These are phyloP conservation scores for Aeminium ludgeri DNA, from an alignment of 495 filamentous ascomycete genomes.

Conservation along the genomic window DNA sequence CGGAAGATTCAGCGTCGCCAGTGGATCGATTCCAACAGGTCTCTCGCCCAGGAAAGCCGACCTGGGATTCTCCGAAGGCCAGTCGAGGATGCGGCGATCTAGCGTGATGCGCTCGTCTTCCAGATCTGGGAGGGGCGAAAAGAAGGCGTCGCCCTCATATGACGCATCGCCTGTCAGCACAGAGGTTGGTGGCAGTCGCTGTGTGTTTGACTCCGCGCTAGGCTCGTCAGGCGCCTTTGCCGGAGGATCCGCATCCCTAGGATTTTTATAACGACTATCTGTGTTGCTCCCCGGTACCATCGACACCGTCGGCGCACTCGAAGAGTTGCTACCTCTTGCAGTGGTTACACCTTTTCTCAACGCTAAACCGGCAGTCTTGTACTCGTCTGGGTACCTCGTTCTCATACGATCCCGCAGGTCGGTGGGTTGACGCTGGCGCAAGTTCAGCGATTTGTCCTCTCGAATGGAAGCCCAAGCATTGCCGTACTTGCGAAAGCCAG, in stretches of 20 bases:
- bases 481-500: slow-evolving; percentile 58
- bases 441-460: slow-evolving; percentile 47
- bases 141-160: too few species aligned
- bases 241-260: too few species aligned
- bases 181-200: too few species aligned
- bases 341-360: slow-evolving; percentile 7
- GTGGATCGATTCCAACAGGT: slow-evolving; percentile 13
- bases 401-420: slow-evolving; percentile 72
- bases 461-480: slow-evolving; percentile 69
- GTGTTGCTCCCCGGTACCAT: not conserved
- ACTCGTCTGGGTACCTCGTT: slow-evolving; percentile 62
- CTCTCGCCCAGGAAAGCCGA: not conserved
- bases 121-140: too few species aligned
- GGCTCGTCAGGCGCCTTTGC: too few species aligned
- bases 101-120: slow-evolving; percentile 17
- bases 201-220: too few species aligned
- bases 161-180: too few species aligned
- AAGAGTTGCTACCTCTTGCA: slow-evolving; percentile 2
- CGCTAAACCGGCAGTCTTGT: slow-evolving; percentile 31
- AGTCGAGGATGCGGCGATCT: slow-evolving; percentile 22
- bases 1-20: slow-evolving; percentile 12
- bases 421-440: slow-evolving; percentile 51
- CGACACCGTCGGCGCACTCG: too few species aligned
- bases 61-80: slow-evolving; percentile 8
- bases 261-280: not conserved